A percentile compares a stretch with the other conserved stretches of the same genome.
phyloP scores from a whole-genome alignment of 305 asterid species.

The Fraxinus greggii region DNA sequence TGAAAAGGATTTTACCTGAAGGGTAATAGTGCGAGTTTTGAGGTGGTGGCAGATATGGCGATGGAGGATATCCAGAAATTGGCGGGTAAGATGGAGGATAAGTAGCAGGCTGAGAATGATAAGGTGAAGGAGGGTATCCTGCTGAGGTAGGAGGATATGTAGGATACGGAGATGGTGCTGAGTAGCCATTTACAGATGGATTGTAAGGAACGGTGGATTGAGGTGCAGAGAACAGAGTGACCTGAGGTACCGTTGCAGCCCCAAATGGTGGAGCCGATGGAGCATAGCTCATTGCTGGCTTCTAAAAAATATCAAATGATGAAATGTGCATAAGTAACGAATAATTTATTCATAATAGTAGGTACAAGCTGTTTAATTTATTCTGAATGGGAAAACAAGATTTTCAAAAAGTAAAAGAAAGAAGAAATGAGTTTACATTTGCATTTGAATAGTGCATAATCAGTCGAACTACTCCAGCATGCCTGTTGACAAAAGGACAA shows the following conservation, averaged over 20 bases:
- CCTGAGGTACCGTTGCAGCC: constrained; percentile 31
- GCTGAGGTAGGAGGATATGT: constrained; percentile 48
- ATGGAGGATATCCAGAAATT: constrained; percentile 30
- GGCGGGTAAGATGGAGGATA: constrained; percentile 23
- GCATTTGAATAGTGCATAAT: constrained; percentile 81
- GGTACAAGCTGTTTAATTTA: background rate
- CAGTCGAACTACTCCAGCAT: constrained; percentile 83
- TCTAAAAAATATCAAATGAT: constrained; percentile 44
- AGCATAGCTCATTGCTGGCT: constrained; percentile 48
- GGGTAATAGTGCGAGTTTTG: constrained; percentile 49
- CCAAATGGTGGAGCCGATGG: constrained; percentile 56
- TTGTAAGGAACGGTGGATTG: constrained; percentile 40
- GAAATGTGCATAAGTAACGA: background rate
- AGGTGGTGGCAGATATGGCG: constrained; percentile 61
- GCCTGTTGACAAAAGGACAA: constrained; percentile 42
- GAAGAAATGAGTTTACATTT: constrained; percentile 43
- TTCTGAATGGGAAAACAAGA: background rate
- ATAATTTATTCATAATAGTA: background rate
- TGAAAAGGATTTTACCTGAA: constrained; percentile 45
- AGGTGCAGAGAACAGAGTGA: constrained; percentile 46
- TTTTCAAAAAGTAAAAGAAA: background rate
- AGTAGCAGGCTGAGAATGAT: background rate
- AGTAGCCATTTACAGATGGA: constrained; percentile 30
- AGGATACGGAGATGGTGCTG: constrained; percentile 35
- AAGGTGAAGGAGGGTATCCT: constrained; percentile 35